These are phyloP conservation scores for Neckera pumila DNA, from an alignment of 225 moss, liverwort and hornwort species.

Conservation along the genomic window DNA sequence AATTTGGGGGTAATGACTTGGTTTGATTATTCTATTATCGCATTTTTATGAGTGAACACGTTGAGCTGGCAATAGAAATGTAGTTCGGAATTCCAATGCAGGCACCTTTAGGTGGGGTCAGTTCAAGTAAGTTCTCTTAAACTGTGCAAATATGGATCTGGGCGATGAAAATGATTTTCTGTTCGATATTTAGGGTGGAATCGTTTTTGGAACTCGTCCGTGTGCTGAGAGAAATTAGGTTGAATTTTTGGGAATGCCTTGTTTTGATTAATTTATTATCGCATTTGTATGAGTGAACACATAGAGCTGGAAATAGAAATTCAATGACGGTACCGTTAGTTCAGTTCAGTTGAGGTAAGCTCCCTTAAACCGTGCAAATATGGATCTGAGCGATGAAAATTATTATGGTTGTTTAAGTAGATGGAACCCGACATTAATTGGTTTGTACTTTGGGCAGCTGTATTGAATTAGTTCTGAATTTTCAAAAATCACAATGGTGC, in stretches of 20 bases:
- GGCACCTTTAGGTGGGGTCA: background rate
- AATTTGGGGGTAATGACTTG: background rate
- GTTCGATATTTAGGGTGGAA: background rate
- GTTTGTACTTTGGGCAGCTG: background rate
- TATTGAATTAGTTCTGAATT: background rate
- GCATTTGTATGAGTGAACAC: background rate
- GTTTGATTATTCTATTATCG: background rate
- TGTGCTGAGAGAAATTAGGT: background rate
- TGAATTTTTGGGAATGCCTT: background rate
- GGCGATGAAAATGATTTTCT: background rate
- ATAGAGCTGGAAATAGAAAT: background rate
- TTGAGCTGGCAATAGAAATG: background rate
- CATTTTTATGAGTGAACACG: background rate
- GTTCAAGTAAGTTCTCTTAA: background rate
- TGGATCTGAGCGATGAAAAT: background rate
- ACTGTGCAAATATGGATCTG: background rate
- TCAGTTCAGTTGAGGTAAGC: background rate
- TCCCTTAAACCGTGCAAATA: background rate
- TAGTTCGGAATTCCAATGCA: background rate
- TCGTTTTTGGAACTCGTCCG: background rate
- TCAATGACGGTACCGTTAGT: background rate
- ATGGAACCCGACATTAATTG: background rate
- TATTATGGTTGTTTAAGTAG: background rate
- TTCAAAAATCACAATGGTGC: background rate
- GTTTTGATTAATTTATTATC: background rate